These are phyloP conservation scores for Candida odintsovae DNA, from an alignment of 805 yeast genomes.

Conservation along the genomic window DNA sequence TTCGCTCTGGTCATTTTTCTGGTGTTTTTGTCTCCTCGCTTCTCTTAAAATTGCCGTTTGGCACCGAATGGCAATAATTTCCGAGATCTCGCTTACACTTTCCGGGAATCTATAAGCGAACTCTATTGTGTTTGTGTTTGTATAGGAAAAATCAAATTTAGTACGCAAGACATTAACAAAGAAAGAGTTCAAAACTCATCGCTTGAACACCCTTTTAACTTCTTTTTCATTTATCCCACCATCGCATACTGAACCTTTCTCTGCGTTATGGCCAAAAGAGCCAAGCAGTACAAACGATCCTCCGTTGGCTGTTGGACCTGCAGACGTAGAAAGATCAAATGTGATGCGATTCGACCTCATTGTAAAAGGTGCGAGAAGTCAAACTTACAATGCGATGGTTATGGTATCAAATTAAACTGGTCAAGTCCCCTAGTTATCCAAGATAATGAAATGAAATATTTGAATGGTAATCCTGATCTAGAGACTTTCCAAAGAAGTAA, in stretches of 20 bases:
- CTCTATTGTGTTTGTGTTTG: not conserved
- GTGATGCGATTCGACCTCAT: slow-evolving; percentile 65
- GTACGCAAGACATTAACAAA: not conserved
- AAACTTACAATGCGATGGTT: slow-evolving; percentile 71
- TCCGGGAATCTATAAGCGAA: not conserved
- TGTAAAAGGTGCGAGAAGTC: slow-evolving; percentile 66
- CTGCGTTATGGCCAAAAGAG: not conserved
- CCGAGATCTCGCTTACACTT: not conserved
- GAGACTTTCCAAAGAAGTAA: slow-evolving; percentile 55
- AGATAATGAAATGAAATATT: slow-evolving; percentile 9
- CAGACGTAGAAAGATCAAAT: slow-evolving; percentile 72
- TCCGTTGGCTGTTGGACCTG: slow-evolving; percentile 91
- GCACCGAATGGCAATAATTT: not conserved
- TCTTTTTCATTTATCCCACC: not conserved
- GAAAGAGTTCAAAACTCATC: too few species aligned
- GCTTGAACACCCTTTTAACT: not conserved
- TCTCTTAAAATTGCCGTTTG: not conserved
- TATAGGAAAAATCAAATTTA: too few species aligned
- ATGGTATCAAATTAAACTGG: slow-evolving; percentile 78
- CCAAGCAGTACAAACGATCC: slow-evolving; percentile 28
- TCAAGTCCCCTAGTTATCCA: slow-evolving; percentile 41
- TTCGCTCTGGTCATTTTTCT: not conserved
- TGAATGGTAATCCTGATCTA: slow-evolving; percentile 21
- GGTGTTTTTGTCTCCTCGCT: not conserved
- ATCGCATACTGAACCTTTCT: not conserved